phyloP scores from a whole-genome alignment of 352 stramenopile genomes.

The Pythium sp. region DNA sequence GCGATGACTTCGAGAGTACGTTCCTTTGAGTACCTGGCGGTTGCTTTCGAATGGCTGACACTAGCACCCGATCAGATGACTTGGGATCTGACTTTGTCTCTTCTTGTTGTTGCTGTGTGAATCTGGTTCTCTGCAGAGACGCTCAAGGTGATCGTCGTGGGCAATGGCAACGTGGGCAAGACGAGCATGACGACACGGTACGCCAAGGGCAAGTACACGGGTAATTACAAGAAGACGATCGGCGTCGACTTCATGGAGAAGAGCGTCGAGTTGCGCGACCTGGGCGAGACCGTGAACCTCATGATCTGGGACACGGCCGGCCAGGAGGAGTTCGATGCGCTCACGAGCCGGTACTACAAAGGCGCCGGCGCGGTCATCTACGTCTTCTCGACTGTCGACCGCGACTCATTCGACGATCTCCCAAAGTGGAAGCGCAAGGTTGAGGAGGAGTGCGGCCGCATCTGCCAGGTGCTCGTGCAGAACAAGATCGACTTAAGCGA shows the following conservation, averaged over 20 bases:
- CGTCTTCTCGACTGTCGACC: slow-evolving; percentile 74
- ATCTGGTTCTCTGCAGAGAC: slow-evolving; percentile 37
- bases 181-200: slow-evolving; percentile 81
- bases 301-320: slow-evolving; percentile 85
- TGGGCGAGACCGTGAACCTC: slow-evolving; percentile 61
- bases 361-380: slow-evolving; percentile 64
- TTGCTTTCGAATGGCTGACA: neutral
- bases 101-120: neutral
- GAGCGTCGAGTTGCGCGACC: slow-evolving; percentile 57
- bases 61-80: no score
- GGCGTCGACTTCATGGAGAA: slow-evolving; percentile 86
- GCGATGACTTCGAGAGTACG: slow-evolving; percentile 74
- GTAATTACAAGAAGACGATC: slow-evolving; percentile 86
- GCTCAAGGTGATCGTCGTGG: slow-evolving; percentile 80
- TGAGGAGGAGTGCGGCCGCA: slow-evolving; percentile 58
- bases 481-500: slow-evolving; percentile 77
- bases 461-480: slow-evolving; percentile 68
- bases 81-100: neutral
- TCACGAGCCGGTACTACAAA: slow-evolving; percentile 82
- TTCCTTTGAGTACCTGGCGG: neutral
- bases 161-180: slow-evolving; percentile 85
- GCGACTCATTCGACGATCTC: slow-evolving; percentile 67
- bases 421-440: slow-evolving; percentile 74
- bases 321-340: slow-evolving; percentile 78
- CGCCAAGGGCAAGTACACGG: slow-evolving; percentile 73